Base-by-base conservation (phyloP, 2,329 filamentous ascomycete genomes). In the Tolypocladium sp. region DNA sequence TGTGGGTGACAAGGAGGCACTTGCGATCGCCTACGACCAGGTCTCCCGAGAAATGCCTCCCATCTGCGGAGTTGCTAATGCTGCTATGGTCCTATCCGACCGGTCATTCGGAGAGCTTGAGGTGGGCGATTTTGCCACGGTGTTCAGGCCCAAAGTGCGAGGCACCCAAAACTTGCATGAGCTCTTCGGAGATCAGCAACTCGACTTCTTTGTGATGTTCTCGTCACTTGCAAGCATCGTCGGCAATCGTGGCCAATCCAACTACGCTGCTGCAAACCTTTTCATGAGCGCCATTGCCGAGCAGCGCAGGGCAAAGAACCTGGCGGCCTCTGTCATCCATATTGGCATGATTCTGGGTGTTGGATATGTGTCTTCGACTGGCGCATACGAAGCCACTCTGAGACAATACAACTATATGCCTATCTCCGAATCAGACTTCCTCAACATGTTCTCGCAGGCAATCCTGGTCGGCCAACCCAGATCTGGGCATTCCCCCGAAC, bases 261-360 rank as follows among this genome's bases (percentile, higher is more conserved):
- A 75, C 62, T 83, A 83, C 60, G 65, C 69, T 0, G 75, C 77
- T 0, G 78, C 74, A 3, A 80, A 80, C 61, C 61, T 62, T 3
- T 82, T 72, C 67, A 74, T 81, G 71, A 63, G 62, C 9, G 63
- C 63, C 1, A 63, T 82, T 0, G 74, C 71, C 0, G 54, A 62
- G 0, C 67, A 76, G 20, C 66, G 79, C 4, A 60, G 73, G 0
- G 63, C 62, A 1, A 69, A 73, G 4, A 77, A 77, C 0, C 60
- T 77, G 0, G 68, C 71, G 4, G 78, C 62, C 1, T 74, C 73
- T 1, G 67, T 69, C 2, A 67, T 80, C 35, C 63, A 75, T 56
- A 70, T 79, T 4, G 73, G 75, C 4, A 54, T 62, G 4, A 62
- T 80, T 0, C 49, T 71, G 2, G 79, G 74, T 9, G 61, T 73